Evolutionary conservation across 139 green algal species (phyloP), one percentile per base, ranked within the genome.

Genomic region (Nannochloris sp.): DNA sequence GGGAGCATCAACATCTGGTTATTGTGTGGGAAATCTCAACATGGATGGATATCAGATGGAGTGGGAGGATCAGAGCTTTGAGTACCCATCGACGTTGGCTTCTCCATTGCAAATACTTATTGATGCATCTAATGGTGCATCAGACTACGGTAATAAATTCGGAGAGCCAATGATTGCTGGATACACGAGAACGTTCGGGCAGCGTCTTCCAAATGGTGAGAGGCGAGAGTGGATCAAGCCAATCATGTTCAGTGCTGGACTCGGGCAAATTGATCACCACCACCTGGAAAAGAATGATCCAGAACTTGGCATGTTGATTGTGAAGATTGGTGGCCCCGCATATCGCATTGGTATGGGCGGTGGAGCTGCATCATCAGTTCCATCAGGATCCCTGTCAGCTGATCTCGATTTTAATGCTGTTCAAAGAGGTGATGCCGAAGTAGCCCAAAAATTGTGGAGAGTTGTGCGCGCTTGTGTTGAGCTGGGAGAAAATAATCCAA

Each of bases 81-180:
- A 74, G 53, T 96, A 96, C 74, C 89, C 89, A 9, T 62, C 75
- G 27, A 86, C 73, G 67, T 76, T 96, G 48, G 89, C 89, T 23
- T 59, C 78, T 1, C 90, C 88, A 10, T 72, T 84, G 48, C 91
- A 97, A 78, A 98, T 99, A 61, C 74, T 99, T 16, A 94, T 96
- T 36, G 93, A 99, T 58, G 91, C 93, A n/a, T 95, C 83, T 68
- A 95, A 99, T 73, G 93, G 90, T 23, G 92, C 91, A 44, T 92
- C 79, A 21, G 94, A 97, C 76, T 97, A 97, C 56, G 93, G 94
- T 68, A 99, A 99, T 85, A 98, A 98, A 82, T 98, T 98, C 82
- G 93, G 94, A 19, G 93, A 99, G 88, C 93, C 93, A 21, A 71
- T 99, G 44, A 78, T 98, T 48, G 78, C 81, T 4, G 93, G 93